Evolutionary conservation across 2,329 filamentous ascomycete genomes (phyloP).

Genomic region (Colletotrichum somersetense): DNA sequence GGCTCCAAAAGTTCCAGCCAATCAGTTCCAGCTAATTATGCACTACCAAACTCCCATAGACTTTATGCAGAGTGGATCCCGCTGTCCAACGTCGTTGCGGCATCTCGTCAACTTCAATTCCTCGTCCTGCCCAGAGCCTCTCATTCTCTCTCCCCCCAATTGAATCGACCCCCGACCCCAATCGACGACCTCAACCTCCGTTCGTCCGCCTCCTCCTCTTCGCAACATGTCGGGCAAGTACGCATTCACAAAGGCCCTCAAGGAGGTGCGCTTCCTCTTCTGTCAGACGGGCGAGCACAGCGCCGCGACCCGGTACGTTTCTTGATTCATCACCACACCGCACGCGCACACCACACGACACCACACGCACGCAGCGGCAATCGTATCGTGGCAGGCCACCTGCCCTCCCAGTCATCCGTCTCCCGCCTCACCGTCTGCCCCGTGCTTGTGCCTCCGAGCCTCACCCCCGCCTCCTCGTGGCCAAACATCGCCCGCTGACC

Average conservation of each 20-base stretch:
- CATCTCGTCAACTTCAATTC: constrained; percentile 39
- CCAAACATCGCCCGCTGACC: constrained; percentile 39
- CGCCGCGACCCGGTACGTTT: constrained; percentile 83
- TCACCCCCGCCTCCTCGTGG: neutral
- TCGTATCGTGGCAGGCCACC: too few relatives aligned
- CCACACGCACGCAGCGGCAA: too few relatives aligned
- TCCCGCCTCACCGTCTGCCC: neutral
- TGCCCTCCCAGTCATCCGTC: too few relatives aligned
- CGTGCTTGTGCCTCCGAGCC: neutral
- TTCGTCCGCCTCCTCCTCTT: constrained; percentile 3
- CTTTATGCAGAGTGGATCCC: constrained; percentile 18
- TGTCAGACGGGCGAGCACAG: constrained; percentile 95
- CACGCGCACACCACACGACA: too few relatives aligned
- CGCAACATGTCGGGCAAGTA: constrained; percentile 87
- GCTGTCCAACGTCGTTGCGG: neutral
- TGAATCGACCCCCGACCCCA: constrained; percentile 34
- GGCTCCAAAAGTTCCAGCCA: neutral
- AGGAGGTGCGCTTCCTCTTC: constrained; percentile 97
- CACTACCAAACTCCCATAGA: neutral
- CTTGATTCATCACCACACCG: neutral
- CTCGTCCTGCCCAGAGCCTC: constrained; percentile 33
- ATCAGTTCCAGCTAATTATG: neutral
- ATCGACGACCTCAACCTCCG: constrained; percentile 44
- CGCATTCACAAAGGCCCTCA: constrained; percentile 87
- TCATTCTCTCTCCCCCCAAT: constrained; percentile 8